A percentile compares a stretch with the other conserved stretches of the same genome.
phyloP scores from a whole-genome alignment of 306 rosid genomes.

The Alnus rubra region DNA sequence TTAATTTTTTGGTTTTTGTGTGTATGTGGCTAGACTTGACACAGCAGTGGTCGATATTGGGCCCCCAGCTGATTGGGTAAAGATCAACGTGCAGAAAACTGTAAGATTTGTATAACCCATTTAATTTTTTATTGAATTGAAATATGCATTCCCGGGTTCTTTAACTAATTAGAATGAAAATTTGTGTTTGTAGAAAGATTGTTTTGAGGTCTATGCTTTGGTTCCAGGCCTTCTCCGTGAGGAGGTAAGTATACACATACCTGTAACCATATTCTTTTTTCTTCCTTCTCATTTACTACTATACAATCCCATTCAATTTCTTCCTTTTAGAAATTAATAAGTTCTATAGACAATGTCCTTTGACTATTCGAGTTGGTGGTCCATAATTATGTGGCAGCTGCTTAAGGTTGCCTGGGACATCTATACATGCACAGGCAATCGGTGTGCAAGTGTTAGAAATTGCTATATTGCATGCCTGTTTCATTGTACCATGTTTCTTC shows the following conservation, averaged over 20 bases:
- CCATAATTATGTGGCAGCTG: constrained; percentile 4
- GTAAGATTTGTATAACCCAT: constrained; percentile 50
- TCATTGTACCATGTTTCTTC: neutral
- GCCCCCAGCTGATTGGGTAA: constrained; percentile 99
- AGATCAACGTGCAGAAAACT: constrained; percentile 89
- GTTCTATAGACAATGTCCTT: neutral
- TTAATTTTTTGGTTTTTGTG: constrained; percentile 34
- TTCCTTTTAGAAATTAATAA: neutral
- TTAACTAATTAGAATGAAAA: constrained; percentile 22
- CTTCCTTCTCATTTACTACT: constrained; percentile 11
- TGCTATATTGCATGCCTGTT: neutral
- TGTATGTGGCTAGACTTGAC: constrained; percentile 64
- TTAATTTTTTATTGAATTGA: constrained; percentile 12
- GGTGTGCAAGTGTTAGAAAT: neutral
- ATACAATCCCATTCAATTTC: neutral
- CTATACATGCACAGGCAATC: neutral
- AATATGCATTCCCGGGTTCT: constrained; percentile 4
- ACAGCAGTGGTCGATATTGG: constrained; percentile 78
- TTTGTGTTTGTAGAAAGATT: constrained; percentile 74
- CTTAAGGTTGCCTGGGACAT: neutral
- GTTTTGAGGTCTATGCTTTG: constrained; percentile 93
- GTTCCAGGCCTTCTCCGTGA: constrained; percentile 99
- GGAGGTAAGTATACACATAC: constrained; percentile 57
- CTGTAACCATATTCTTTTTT: constrained; percentile 12
- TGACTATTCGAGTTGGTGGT: neutral